Base-by-base conservation (phyloP, 345 rosid genomes). In the Pugionium cornutum region DNA sequence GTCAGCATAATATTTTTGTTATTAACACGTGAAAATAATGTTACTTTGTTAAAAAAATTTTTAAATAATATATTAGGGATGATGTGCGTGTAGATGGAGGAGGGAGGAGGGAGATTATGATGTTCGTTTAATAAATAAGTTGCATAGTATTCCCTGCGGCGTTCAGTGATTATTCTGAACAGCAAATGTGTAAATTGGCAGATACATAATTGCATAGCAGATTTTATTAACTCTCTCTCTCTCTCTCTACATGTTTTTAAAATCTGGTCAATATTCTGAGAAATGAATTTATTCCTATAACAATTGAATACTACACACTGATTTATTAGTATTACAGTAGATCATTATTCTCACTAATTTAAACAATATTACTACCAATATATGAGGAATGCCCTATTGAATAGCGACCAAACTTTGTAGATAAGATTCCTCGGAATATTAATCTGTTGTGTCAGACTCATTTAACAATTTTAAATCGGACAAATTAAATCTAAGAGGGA, bases 91-190 rank as follows among this genome's bases (percentile, higher is more conserved):
- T 31, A 30, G 53, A 54, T 5, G 36, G 29, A 46, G 44, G 36
- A 63, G n/a, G n/a, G n/a, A n/a, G n/a, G n/a, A n/a, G 31, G 35
- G 9, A 33, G 64, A 63, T 40, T 43, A 2, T 62, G 49, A 61
- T 45, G 49, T 46, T 29, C 34, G n/a, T 41, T 71, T 48, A 56
- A 56, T 64, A 34, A 49, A 7, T 64, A 32, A 40, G 59, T 48
- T 42, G 65, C 76, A 72, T 72, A 56, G 76, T 72, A 57, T 72
- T 72, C 76, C 27, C 68, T 72, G 70, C 41, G 11, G 11, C 53
- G n/a, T 54, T 62, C 75, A 37, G 30, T 44, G 55, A 61, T 45
- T 53, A 36, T 51, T 34, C 48, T 60, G 67, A 30, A 53, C 53
- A 32, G 6, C 28, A 30, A 70, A 54, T 30, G 30, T 2, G 48